These are phyloP conservation scores for Pseudogymnoascus destructans DNA, from an alignment of 2,329 filamentous ascomycete species.

Conservation along the genomic window DNA sequence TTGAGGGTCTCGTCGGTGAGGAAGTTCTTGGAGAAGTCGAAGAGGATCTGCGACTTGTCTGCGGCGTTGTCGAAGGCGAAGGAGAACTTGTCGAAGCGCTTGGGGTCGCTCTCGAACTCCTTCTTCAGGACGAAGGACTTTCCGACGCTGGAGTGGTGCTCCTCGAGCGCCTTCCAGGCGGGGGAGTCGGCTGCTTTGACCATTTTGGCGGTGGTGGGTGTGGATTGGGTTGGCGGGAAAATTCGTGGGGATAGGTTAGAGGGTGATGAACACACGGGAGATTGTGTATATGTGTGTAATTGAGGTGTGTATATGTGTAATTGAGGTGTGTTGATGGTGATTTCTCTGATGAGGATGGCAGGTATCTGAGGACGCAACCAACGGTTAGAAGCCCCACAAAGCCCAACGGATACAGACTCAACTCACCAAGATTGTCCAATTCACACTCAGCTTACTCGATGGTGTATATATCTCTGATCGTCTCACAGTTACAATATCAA, in stretches of 20 bases:
- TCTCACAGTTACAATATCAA: background rate
- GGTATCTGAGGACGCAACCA: background rate
- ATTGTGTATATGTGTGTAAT: background rate
- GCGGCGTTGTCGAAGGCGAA: conserved; percentile 68
- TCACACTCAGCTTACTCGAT: background rate
- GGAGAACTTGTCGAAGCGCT: conserved; percentile 83
- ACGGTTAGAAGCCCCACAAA: background rate
- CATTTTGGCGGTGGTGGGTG: conserved; percentile 36
- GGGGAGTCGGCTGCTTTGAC: conserved; percentile 74
- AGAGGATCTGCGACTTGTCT: conserved; percentile 76
- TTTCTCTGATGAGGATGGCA: background rate
- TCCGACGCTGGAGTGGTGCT: conserved; percentile 75
- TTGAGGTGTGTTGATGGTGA: background rate
- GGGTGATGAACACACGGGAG: background rate
- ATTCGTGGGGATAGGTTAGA: background rate
- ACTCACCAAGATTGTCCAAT: background rate
- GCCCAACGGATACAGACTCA: background rate
- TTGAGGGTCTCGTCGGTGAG: conserved; percentile 82
- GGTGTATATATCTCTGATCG: background rate
- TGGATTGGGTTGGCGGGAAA: conserved; percentile 1
- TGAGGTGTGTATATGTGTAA: background rate
- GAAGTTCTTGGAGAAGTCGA: conserved; percentile 99
- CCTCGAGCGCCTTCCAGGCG: conserved; percentile 81
- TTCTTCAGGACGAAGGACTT: conserved; percentile 89
- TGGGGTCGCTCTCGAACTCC: conserved; percentile 75